Base-by-base conservation (phyloP, 768 basidiomycete species). In the Myochromella boudieri region DNA sequence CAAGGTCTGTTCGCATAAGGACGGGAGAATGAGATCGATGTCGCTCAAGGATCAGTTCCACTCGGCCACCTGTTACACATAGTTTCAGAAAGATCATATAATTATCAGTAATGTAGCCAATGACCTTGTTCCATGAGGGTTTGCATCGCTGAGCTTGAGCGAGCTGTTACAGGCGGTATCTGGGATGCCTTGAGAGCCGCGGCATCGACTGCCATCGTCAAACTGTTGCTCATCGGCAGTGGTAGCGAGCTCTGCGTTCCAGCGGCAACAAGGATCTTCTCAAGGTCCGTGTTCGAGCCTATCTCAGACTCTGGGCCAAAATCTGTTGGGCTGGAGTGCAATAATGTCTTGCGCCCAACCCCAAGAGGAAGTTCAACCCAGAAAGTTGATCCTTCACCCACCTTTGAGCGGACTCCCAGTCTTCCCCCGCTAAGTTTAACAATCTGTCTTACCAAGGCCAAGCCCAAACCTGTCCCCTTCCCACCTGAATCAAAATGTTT, bases 281-380 rank as follows among this genome's bases (percentile, higher is more conserved):
- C 55, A 8, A 58, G 29, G 22, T 56, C 57, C 24, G 54, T 48
- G 38, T 53, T 49, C 7, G 44, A 53, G 17, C 24, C 27, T 17
- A 24, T 37, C 17, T 63, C 62, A 12, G 58, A 58, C 3, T 29
- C 38, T 12, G 52, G 47, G 26, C 60, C 58, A 40, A 57, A 53
- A 57, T 51, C 57, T 25, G 48, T 38, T 5, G 59, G 48, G 15
- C 41, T 42, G n/a, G 45, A 28, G 4, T 51, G 39, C 36, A 62
- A 46, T 29, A 76, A 49, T 25, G 64, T 76, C 68, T 79, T 81
- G 27, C 65, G 66, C n/a, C 87, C 85, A 21, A 90, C 80, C 4
- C 85, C 86, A n/a, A 90, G 67, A 4, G 86, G 85, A 27, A 91
- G 64, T 62, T 91, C 89, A 7, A 91, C 85, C 92, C 91, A 94